Evolutionary conservation across 2,329 filamentous ascomycete genomes (phyloP).

Genomic region (Scortechinia acanthostroma): DNA sequence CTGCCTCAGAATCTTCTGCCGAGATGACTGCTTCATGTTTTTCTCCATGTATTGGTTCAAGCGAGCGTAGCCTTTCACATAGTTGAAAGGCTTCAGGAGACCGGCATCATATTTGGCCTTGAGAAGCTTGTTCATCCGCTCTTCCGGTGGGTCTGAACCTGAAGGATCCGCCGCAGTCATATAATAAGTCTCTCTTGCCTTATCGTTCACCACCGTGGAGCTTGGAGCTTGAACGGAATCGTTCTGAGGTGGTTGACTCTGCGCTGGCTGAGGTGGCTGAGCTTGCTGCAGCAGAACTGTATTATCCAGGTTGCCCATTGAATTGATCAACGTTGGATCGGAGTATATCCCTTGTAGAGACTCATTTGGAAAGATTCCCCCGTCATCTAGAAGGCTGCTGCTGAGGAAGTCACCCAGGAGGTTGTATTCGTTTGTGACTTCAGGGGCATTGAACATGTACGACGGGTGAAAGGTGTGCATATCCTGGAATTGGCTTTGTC

Average conservation of each 20-base stretch:
- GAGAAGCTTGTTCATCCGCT: slow-evolving; percentile 89
- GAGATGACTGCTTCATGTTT: slow-evolving; percentile 73
- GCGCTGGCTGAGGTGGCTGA: not conserved
- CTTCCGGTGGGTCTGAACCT: slow-evolving; percentile 76
- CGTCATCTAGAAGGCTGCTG: slow-evolving; percentile 82
- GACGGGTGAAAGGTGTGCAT: slow-evolving; percentile 90
- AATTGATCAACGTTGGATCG: not conserved
- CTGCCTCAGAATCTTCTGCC: slow-evolving; percentile 85
- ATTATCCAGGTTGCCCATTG: not conserved
- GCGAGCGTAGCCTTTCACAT: slow-evolving; percentile 89
- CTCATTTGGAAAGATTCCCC: slow-evolving; percentile 11
- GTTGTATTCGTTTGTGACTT: slow-evolving; percentile 95
- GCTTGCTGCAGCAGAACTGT: not conserved
- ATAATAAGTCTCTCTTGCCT: slow-evolving; percentile 76
- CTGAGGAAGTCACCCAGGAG: slow-evolving; percentile 93
- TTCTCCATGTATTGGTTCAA: slow-evolving; percentile 87
- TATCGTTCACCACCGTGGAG: slow-evolving; percentile 18
- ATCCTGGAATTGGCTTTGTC: slow-evolving; percentile 81
- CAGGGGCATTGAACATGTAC: slow-evolving; percentile 78
- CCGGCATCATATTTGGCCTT: slow-evolving; percentile 95
- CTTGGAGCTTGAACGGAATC: not conserved
- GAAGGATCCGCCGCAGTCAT: slow-evolving; percentile 93
- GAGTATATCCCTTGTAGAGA: not conserved
- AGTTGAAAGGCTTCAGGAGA: slow-evolving; percentile 92
- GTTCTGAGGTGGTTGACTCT: not conserved